Percentiles rank a stretch among this genome's conserved stretches.
These are phyloP conservation scores for Conoideocrella luteorostrata DNA, from an alignment of 2,329 filamentous ascomycete species.

Conservation along the genomic window DNA sequence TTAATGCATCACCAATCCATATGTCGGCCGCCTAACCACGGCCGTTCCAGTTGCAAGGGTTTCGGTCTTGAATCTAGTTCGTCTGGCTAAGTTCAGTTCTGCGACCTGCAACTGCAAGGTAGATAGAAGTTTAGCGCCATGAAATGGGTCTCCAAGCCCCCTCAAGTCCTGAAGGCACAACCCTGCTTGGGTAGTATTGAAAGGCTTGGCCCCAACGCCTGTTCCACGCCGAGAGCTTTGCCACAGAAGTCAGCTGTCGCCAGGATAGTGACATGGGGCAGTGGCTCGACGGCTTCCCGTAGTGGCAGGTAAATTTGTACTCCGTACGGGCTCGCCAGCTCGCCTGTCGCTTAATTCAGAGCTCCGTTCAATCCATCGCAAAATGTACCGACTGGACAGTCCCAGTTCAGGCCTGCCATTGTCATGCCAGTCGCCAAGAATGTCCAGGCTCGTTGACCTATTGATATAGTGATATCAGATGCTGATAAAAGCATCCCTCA, in stretches of 20 bases:
- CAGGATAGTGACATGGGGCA: slow-evolving; percentile 5
- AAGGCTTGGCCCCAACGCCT: slow-evolving; percentile 10
- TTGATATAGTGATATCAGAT: not conserved
- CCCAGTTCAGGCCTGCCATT: not conserved
- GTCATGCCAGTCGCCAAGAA: not conserved
- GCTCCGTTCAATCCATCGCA: not conserved
- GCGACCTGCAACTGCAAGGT: slow-evolving; percentile 4
- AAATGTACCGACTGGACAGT: slow-evolving; percentile 9
- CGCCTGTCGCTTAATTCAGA: slow-evolving; percentile 3
- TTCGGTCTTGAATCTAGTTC: slow-evolving; percentile 4
- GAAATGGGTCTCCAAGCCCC: slow-evolving; percentile 5
- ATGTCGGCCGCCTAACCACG: not conserved
- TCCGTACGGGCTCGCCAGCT: too few relatives aligned
- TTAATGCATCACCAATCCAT: slow-evolving; percentile 1
- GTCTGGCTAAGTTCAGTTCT: not conserved
- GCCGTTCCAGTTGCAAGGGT: slow-evolving; percentile 7
- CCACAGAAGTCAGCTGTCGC: slow-evolving; percentile 4
- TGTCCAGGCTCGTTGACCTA: not conserved
- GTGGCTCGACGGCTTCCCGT: slow-evolving; percentile 6
- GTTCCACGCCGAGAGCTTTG: slow-evolving; percentile 5
- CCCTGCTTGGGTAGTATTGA: slow-evolving; percentile 12
- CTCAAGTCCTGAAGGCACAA: slow-evolving; percentile 7
- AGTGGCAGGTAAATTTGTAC: slow-evolving; percentile 8
- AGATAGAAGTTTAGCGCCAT: slow-evolving; percentile 7
- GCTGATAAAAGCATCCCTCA: not conserved